phyloP scores from a whole-genome alignment of 148 eudicot species.

The Spergularia bocconei region DNA sequence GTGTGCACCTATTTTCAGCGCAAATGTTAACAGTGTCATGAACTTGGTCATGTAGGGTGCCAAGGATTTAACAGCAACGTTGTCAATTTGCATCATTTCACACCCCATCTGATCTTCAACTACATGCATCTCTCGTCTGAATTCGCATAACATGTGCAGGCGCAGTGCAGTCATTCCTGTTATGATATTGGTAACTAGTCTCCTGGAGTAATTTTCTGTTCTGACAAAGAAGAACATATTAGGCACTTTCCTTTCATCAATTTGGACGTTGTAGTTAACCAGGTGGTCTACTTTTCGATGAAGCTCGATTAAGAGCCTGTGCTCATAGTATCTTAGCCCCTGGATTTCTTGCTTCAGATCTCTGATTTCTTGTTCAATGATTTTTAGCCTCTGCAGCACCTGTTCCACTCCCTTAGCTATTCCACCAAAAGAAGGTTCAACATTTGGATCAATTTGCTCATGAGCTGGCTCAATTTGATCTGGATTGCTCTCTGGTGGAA shows the following conservation, averaged over 20 bases:
- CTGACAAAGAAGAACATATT: conserved; percentile 86
- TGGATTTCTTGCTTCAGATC: conserved; percentile 93
- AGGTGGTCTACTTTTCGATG: conserved; percentile 75
- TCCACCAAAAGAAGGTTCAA: conserved; percentile 77
- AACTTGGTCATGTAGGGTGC: conserved; percentile 89
- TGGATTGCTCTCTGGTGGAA: conserved; percentile 51
- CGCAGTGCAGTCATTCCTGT: conserved; percentile 83
- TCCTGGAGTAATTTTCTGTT: conserved; percentile 79
- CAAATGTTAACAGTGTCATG: conserved; percentile 84
- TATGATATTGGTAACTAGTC: conserved; percentile 65
- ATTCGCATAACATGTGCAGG: conserved; percentile 89
- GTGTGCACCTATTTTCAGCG: conserved; percentile 88
- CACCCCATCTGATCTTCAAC: conserved; percentile 90
- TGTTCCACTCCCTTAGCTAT: conserved; percentile 94
- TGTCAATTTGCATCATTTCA: conserved; percentile 86
- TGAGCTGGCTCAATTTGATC: conserved; percentile 25
- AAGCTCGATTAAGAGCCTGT: conserved; percentile 78
- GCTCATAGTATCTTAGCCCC: conserved; percentile 89
- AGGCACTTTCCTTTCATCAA: conserved; percentile 91
- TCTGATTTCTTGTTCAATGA: conserved; percentile 84
- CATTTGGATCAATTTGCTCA: conserved; percentile 34
- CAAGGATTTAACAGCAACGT: conserved; percentile 55
- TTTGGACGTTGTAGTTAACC: conserved; percentile 72
- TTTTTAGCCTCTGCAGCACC: conserved; percentile 77
- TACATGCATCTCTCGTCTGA: conserved; percentile 80